These are phyloP conservation scores for Chrysochromulina tobinii DNA, from an alignment of 78 protist genomes.

Conservation along the genomic window DNA sequence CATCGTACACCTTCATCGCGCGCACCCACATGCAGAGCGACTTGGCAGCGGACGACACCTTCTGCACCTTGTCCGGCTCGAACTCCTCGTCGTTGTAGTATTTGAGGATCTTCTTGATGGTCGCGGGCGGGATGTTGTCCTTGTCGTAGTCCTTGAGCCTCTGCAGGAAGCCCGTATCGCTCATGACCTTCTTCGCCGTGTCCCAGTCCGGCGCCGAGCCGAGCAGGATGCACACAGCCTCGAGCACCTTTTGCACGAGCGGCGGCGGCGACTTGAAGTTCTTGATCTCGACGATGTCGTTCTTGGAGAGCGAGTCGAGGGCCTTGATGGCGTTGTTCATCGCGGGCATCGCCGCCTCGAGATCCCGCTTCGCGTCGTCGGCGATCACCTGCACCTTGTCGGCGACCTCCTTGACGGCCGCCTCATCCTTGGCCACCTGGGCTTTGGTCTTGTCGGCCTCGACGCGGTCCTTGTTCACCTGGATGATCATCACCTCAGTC, in stretches of 20 bases:
- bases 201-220: constrained; percentile 65
- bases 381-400: constrained; percentile 32
- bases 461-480: constrained; percentile 47
- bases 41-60: constrained; percentile 71
- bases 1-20: constrained; percentile 71
- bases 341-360: constrained; percentile 79
- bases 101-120: constrained; percentile 37
- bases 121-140: constrained; percentile 62
- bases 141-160: constrained; percentile 65
- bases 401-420: constrained; percentile 59
- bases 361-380: constrained; percentile 67
- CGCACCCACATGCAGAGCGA: constrained; percentile 87
- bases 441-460: constrained; percentile 51
- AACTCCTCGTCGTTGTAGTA: constrained; percentile 65
- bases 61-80: constrained; percentile 65
- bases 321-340: constrained; percentile 72
- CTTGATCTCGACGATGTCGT: constrained; percentile 68
- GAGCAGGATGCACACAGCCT: constrained; percentile 70
- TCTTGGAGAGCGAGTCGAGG: constrained; percentile 57
- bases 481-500: constrained; percentile 45
- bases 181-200: constrained; percentile 45
- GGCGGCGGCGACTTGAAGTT: constrained; percentile 33
- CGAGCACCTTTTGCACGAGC: constrained; percentile 67
- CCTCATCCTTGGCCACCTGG: constrained; percentile 39
- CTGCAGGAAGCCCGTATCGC: constrained; percentile 28